Conservation (phyloP, 2,329 filamentous ascomycete genomes). For the Zasmidium angulare region DNA sequence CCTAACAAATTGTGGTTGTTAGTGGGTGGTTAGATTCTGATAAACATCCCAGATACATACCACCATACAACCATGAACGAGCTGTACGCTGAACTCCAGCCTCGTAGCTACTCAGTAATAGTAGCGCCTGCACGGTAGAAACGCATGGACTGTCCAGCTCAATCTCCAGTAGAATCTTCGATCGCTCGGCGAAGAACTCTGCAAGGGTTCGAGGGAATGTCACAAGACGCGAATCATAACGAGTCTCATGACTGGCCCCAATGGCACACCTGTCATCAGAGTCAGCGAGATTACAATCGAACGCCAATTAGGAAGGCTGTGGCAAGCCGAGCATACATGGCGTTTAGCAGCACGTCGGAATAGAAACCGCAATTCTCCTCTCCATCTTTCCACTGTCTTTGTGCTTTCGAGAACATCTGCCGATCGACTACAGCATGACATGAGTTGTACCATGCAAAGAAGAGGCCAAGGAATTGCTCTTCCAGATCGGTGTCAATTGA, state of each 20-base stretch:
- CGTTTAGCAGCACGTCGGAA: constrained; percentile 25
- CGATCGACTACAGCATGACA: constrained; percentile 48
- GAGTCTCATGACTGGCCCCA: constrained; percentile 38
- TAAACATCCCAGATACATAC: too few relatives aligned
- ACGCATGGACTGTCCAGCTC: constrained; percentile 50
- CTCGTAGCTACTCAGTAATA: constrained; percentile 48
- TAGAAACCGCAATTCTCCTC: constrained; percentile 9
- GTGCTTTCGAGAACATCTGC: constrained; percentile 30
- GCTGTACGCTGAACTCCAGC: constrained; percentile 46
- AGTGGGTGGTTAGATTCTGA: too few relatives aligned
- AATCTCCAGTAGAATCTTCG: constrained; percentile 48
- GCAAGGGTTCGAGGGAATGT: constrained; percentile 38
- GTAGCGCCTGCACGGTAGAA: constrained; percentile 50
- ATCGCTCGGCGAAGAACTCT: constrained; percentile 45
- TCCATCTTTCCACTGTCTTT: constrained; percentile 9
- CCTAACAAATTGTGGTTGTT: too few relatives aligned
- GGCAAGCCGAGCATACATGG: constrained; percentile 15
- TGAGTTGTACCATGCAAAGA: constrained; percentile 52
- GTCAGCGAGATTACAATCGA: background rate
- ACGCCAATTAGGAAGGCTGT: background rate
- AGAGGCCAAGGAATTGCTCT: constrained; percentile 46
- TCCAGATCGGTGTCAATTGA: constrained; percentile 43
- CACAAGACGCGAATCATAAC: constrained; percentile 37
- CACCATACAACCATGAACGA: constrained; percentile 50
- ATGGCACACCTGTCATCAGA: constrained; percentile 30